Evolutionary conservation across 352 stramenopile genomes (phyloP).

Genomic region (Paralagenidium karlingii): DNA sequence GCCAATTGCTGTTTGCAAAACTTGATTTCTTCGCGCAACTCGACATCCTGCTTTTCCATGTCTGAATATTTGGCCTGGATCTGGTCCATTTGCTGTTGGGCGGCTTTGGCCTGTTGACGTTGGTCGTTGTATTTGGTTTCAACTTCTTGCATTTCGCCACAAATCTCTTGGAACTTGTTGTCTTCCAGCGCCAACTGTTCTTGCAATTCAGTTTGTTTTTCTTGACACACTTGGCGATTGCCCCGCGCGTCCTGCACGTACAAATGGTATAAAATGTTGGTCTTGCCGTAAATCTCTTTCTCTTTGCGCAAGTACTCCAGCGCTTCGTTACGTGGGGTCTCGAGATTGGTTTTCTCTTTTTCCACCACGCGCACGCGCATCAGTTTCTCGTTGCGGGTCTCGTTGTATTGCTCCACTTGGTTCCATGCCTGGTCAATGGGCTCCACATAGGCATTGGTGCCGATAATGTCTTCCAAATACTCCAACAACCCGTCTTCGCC

Average conservation of each 20-base stretch:
- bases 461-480: constrained; percentile 99
- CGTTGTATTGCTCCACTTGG: constrained; percentile 89
- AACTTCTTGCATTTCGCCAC: constrained; percentile 68
- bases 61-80: constrained; percentile 89
- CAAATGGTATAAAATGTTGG: constrained; percentile 95
- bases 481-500: constrained; percentile 97
- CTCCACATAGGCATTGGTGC: constrained; percentile 96
- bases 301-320: constrained; percentile 92
- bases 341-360: constrained; percentile 93
- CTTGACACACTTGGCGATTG: constrained; percentile 59
- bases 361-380: constrained; percentile 98
- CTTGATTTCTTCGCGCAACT: constrained; percentile 96
- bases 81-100: constrained; percentile 77
- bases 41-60: constrained; percentile 97
- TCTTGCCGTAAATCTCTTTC: constrained; percentile 92
- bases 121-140: constrained; percentile 68
- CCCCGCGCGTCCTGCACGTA: constrained; percentile 64
- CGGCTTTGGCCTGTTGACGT: constrained; percentile 73
- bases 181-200: constrained; percentile 60
- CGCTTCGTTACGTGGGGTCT: constrained; percentile 91
- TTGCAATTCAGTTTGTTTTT: constrained; percentile 47
- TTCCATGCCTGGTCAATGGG: constrained; percentile 88
- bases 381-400: constrained; percentile 88
- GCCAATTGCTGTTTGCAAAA: constrained; percentile 88
- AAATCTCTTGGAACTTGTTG: constrained; percentile 69